A percentile compares a stretch with the other conserved stretches of the same genome.
Evolutionary conservation across 208 protist genomes (phyloP).

Genomic region (Leishmania arabica): DNA sequence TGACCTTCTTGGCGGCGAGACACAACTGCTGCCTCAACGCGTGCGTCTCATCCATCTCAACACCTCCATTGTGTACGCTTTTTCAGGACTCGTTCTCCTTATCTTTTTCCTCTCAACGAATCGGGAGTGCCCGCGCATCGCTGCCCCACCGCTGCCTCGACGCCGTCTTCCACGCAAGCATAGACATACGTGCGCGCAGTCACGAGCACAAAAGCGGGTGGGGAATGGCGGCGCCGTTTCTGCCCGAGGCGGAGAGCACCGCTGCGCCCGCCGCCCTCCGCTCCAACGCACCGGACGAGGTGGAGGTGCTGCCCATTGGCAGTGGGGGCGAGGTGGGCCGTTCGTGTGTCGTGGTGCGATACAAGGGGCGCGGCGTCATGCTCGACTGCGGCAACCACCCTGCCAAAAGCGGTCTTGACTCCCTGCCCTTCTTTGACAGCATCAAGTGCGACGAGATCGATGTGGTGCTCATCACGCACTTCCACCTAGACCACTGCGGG

Average conservation of each 20-base stretch:
- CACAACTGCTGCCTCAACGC: background rate
- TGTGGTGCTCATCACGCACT: conserved; percentile 97
- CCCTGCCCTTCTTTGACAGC: conserved; percentile 98
- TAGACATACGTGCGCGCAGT: background rate
- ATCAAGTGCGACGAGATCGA: conserved; percentile 95
- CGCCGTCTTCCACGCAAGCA: background rate
- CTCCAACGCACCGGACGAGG: conserved; percentile 52
- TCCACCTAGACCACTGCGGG: conserved; percentile 98
- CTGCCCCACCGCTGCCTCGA: background rate
- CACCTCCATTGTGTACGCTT: background rate
- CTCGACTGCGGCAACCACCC: conserved; percentile 99
- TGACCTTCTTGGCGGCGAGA: background rate
- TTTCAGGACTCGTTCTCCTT: background rate
- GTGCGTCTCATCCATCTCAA: too few species aligned
- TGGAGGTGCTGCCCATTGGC: conserved; percentile 97
- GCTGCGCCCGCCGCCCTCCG: conserved; percentile 5
- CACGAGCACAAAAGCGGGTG: background rate
- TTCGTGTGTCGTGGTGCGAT: conserved; percentile 96
- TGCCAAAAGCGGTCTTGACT: conserved; percentile 93
- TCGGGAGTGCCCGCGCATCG: background rate
- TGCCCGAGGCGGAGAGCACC: conserved; percentile 20
- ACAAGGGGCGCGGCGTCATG: conserved; percentile 97
- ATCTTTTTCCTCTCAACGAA: background rate
- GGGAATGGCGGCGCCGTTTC: conserved; percentile 16
- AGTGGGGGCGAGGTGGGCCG: conserved; percentile 98